Percentiles rank a stretch among this genome's conserved stretches.
phyloP scores from a whole-genome alignment of 2,329 filamentous ascomycete species.

The Trichoderma gracile region DNA sequence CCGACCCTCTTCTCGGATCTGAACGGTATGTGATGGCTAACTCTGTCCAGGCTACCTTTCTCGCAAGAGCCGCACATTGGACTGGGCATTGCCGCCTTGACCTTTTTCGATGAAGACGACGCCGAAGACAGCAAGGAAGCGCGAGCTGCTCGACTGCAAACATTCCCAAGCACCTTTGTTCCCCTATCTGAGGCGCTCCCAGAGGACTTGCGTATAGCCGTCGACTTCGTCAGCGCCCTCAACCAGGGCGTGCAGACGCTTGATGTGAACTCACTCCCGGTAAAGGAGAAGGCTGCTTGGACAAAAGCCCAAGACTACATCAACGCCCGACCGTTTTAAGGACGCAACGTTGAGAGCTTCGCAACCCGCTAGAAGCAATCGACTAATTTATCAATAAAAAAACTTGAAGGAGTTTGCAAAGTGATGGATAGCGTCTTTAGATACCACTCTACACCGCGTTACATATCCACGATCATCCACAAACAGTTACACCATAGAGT shows the following conservation, averaged over 20 bases:
- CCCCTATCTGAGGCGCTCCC: constrained; percentile 58
- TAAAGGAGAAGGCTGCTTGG: constrained; percentile 54
- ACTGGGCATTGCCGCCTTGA: constrained; percentile 77
- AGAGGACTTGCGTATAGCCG: constrained; percentile 61
- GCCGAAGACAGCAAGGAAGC: constrained; percentile 54
- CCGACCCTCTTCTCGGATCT: background rate
- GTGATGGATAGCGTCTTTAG: constrained; percentile 25
- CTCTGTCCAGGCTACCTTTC: constrained; percentile 61
- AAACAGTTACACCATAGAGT: constrained; percentile 21
- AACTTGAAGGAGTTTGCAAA: constrained; percentile 4
- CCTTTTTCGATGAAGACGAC: constrained; percentile 72
- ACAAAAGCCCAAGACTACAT: constrained; percentile 57
- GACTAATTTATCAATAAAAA: constrained; percentile 7
- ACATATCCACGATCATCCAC: constrained; percentile 15
- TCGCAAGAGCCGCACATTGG: constrained; percentile 70
- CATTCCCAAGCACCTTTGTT: constrained; percentile 57
- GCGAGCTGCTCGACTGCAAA: constrained; percentile 47
- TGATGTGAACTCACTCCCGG: constrained; percentile 48
- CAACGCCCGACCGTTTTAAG: constrained; percentile 44
- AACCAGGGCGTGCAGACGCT: constrained; percentile 59
- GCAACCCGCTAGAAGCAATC: background rate
- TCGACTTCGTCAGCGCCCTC: constrained; percentile 60
- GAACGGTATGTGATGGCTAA: background rate
- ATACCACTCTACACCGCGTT: constrained; percentile 25
- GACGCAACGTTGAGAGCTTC: background rate